phyloP scores from a whole-genome alignment of 345 rosid species.

The Syzygium aromaticum region DNA sequence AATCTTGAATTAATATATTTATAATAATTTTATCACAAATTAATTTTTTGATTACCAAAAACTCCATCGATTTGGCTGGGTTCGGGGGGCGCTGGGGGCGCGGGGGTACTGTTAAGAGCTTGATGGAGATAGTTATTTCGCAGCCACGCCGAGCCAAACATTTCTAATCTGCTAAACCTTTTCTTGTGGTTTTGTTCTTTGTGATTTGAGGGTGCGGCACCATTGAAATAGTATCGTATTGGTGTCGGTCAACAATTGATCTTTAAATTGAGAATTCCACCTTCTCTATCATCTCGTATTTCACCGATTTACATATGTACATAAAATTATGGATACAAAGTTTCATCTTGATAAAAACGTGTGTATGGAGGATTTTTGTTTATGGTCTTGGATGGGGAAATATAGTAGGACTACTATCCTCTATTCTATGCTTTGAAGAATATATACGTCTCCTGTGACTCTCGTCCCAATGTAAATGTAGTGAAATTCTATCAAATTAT shows the following conservation, averaged over 20 bases:
- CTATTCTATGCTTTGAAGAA: background rate
- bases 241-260: background rate
- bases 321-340: background rate
- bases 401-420: background rate
- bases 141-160: background rate
- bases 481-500: background rate
- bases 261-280: background rate
- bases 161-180: background rate
- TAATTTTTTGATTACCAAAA: too few relatives aligned
- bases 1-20: too few relatives aligned
- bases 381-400: background rate
- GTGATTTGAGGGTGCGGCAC: background rate
- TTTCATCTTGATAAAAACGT: background rate
- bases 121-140: background rate
- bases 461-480: background rate
- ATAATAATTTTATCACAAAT: too few relatives aligned
- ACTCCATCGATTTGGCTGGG: too few relatives aligned
- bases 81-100: too few relatives aligned
- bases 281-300: background rate
- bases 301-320: background rate
- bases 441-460: background rate
- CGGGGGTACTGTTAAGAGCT: too few relatives aligned
- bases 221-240: background rate
- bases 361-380: background rate
- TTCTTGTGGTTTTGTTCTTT: background rate